A percentile compares a stretch with the other conserved stretches of the same genome.
phyloP scores from a whole-genome alignment of 331 rosid species.

The Stylosanthes scabra region DNA sequence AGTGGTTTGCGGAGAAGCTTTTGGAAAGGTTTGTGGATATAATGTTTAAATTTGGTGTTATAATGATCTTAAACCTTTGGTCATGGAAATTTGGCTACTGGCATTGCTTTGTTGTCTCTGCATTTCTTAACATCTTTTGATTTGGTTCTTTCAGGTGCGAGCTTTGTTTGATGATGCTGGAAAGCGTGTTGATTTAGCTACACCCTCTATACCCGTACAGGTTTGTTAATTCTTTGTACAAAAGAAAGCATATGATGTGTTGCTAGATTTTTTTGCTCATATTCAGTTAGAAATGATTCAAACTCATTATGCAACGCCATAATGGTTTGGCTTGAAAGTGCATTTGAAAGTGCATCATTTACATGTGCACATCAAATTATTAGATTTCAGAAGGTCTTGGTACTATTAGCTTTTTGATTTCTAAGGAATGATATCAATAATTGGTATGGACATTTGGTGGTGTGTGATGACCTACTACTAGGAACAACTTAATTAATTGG shows the following conservation, averaged over 20 bases:
- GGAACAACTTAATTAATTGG: background rate
- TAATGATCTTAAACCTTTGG: constrained; percentile 17
- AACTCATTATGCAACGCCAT: background rate
- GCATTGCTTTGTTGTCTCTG: constrained; percentile 7
- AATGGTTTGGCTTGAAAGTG: constrained; percentile 2
- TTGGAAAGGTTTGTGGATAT: constrained; percentile 81
- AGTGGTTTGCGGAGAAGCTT: constrained; percentile 90
- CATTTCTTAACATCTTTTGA: constrained; percentile 24
- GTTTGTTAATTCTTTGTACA: constrained; percentile 50
- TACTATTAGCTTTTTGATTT: background rate
- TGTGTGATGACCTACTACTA: background rate
- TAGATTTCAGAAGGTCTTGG: background rate
- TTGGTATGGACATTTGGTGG: background rate
- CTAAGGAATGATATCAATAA: background rate
- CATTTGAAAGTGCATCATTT: background rate
- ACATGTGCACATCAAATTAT: background rate
- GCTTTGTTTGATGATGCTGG: constrained; percentile 97
- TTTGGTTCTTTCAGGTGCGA: constrained; percentile 67
- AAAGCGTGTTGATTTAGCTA: constrained; percentile 79
- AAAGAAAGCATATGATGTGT: constrained; percentile 14
- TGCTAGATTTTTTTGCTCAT: constrained; percentile 25
- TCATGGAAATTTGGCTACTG: constrained; percentile 11
- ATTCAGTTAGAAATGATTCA: constrained; percentile 6
- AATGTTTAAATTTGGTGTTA: constrained; percentile 29
- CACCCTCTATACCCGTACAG: constrained; percentile 96